Percentiles rank a stretch among this genome's conserved stretches.
Evolutionary conservation across 108 stramenopile genomes (phyloP).

Genomic region (Phaeodactylum tricornutum): DNA sequence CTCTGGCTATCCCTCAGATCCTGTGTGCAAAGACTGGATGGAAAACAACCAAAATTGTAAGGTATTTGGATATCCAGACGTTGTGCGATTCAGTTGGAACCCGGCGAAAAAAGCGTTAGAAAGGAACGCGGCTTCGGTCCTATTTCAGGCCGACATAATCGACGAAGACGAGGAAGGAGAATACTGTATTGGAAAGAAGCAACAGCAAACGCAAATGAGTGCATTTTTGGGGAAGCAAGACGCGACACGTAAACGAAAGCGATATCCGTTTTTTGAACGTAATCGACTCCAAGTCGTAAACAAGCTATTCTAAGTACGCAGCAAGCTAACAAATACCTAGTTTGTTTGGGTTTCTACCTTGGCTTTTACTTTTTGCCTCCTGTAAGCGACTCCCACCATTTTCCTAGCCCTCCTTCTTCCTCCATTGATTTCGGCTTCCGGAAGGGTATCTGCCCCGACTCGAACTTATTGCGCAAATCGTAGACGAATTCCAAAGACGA

Average conservation of each 20-base stretch:
- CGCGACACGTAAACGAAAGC: too few relatives aligned
- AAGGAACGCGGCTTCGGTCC: constrained; percentile 23
- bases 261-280: too few relatives aligned
- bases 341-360: too few relatives aligned
- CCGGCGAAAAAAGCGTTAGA: constrained; percentile 44
- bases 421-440: constrained; percentile 31
- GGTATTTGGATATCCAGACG: constrained; percentile 68
- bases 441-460: constrained; percentile 68
- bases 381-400: constrained; percentile 20
- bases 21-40: constrained; percentile 66
- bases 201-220: too few relatives aligned
- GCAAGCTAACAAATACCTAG: too few relatives aligned
- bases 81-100: constrained; percentile 75
- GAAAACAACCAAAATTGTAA: constrained; percentile 34
- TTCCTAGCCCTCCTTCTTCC: constrained; percentile 37
- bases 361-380: too few relatives aligned
- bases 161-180: constrained; percentile 34
- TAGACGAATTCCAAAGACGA: constrained; percentile 70
- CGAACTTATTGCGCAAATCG: constrained; percentile 81
- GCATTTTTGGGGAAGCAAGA: too few relatives aligned
- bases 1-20: constrained; percentile 75
- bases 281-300: too few relatives aligned
- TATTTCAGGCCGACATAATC: constrained; percentile 56
- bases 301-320: too few relatives aligned
- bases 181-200: not conserved